Percentiles rank a stretch among this genome's conserved stretches.
Evolutionary conservation across 176 grass and related monocot genomes (phyloP).

Genomic region (Oryza punctata): DNA sequence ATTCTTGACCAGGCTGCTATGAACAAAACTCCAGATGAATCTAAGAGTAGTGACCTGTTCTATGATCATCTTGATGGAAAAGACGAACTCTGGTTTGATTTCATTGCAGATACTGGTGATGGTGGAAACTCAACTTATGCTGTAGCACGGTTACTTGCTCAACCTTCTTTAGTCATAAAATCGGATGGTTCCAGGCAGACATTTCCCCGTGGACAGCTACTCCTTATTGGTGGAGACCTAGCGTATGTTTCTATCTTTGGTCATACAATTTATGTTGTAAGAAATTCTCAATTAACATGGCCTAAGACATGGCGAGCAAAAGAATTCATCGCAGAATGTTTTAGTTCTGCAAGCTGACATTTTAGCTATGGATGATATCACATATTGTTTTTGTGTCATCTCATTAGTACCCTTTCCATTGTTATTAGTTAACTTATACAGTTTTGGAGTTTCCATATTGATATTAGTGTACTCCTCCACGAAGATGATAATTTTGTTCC

Average conservation of each 20-base stretch:
- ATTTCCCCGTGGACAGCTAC: slow-evolving; percentile 65
- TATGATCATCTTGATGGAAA: slow-evolving; percentile 80
- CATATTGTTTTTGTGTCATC: slow-evolving; percentile 8
- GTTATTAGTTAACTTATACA: slow-evolving; percentile 14
- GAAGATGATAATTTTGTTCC: slow-evolving; percentile 18
- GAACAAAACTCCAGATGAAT: slow-evolving; percentile 88
- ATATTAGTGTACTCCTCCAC: neutral
- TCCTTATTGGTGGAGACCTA: slow-evolving; percentile 73
- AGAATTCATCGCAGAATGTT: neutral
- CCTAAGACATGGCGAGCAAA: slow-evolving; percentile 23
- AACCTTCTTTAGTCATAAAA: slow-evolving; percentile 61
- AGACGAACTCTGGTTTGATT: slow-evolving; percentile 98
- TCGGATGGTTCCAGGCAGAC: slow-evolving; percentile 44
- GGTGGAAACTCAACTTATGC: slow-evolving; percentile 92
- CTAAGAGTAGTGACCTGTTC: slow-evolving; percentile 62
- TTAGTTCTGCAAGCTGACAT: slow-evolving; percentile 19
- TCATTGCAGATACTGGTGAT: slow-evolving; percentile 95
- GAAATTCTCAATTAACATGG: neutral
- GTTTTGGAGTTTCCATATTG: slow-evolving; percentile 13
- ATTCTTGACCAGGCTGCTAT: slow-evolving; percentile 78
- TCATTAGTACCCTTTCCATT: neutral
- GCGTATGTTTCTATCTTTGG: slow-evolving; percentile 48
- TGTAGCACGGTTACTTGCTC: slow-evolving; percentile 83
- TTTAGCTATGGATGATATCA: neutral
- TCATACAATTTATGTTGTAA: slow-evolving; percentile 2